Percentiles rank a stretch among this genome's conserved stretches.
Conservation (phyloP, 768 basidiomycete genomes). For the Dacryopinax primogenitus region DNA sequence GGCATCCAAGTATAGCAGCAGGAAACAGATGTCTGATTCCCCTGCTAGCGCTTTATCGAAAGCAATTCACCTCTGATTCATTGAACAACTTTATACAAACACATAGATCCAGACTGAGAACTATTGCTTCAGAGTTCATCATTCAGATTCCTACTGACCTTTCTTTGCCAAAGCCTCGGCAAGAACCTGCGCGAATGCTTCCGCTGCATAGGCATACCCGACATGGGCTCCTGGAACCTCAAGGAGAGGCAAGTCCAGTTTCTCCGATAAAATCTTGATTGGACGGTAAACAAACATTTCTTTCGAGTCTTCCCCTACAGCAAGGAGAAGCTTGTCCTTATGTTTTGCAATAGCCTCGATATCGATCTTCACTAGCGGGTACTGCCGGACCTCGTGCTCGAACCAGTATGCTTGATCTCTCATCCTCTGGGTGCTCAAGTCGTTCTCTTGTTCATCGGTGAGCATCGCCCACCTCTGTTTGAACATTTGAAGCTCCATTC, state of each 20-base stretch:
- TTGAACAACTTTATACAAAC: too few species aligned
- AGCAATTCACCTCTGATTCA: too few species aligned
- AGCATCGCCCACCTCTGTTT: not conserved
- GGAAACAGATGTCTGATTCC: too few species aligned
- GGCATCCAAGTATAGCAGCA: too few species aligned
- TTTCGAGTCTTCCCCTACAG: not conserved
- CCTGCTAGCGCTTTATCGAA: too few species aligned
- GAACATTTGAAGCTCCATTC: not conserved
- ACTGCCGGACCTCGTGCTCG: conserved; percentile 7
- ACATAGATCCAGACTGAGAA: not conserved
- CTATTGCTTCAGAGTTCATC: not conserved
- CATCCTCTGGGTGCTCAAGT: not conserved
- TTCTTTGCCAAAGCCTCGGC: not conserved
- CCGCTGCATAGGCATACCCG: not conserved
- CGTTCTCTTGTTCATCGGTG: not conserved
- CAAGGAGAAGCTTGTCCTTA: not conserved
- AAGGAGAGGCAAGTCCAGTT: not conserved
- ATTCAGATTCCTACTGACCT: not conserved
- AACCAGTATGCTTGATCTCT: conserved; percentile 3
- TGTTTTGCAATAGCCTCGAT: not conserved
- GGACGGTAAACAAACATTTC: not conserved
- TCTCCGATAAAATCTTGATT: not conserved
- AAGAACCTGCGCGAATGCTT: not conserved
- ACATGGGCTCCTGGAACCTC: not conserved
- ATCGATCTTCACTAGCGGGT: not conserved